Conservation (phyloP, 164 flowering plant genomes). For the Tetracentron sinense region DNA sequence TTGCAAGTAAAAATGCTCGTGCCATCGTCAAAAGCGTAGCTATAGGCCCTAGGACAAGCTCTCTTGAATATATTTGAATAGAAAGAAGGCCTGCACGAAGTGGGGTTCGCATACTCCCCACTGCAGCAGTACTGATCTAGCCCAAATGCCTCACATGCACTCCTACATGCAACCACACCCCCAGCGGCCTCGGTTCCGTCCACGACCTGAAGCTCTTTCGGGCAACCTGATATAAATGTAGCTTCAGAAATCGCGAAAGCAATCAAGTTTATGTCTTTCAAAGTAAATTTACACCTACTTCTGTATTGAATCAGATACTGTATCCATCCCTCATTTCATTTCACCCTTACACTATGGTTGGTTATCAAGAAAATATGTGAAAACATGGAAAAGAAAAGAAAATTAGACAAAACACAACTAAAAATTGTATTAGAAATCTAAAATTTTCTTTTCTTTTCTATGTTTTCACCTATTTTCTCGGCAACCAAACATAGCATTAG, state of each 20-base stretch:
- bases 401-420: no score
- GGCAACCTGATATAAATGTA: constrained; percentile 46
- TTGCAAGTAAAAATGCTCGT: constrained; percentile 89
- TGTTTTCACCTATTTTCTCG: no score
- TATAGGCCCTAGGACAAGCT: constrained; percentile 82
- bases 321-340: no score
- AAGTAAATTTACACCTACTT: no score
- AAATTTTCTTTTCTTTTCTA: no score
- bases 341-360: no score
- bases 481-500: no score
- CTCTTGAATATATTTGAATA: constrained; percentile 69
- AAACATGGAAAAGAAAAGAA: no score
- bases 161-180: constrained; percentile 70
- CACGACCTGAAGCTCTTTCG: constrained; percentile 73
- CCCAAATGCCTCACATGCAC: constrained; percentile 81
- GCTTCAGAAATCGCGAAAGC: no score
- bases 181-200: constrained; percentile 26
- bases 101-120: constrained; percentile 69
- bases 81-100: constrained; percentile 58
- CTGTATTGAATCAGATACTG: no score
- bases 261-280: no score
- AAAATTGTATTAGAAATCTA: no score
- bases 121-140: constrained; percentile 82
- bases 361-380: background rate
- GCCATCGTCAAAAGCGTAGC: constrained; percentile 83